Evolutionary conservation across 441 rosid species (phyloP), one percentile per base, ranked within the genome.

Genomic region (Eutrema salsugineum): DNA sequence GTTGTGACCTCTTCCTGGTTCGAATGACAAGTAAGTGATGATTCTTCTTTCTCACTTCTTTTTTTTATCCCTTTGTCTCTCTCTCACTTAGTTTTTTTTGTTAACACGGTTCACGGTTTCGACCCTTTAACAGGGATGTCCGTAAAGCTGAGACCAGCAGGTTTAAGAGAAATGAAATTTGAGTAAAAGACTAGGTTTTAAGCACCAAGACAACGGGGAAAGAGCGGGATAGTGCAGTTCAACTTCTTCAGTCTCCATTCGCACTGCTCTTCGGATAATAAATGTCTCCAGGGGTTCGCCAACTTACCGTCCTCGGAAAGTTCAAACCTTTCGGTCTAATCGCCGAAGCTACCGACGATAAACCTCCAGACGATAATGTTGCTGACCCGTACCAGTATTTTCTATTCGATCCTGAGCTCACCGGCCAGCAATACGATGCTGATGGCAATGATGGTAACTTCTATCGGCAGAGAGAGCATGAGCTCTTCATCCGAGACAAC

Each of bases 301-400:
- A 85, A 20, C 83, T 95, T 36, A 83, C 89, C 5, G 87, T 91
- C 12, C 89, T 95, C 24, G 98, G 99, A 73, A 95, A 92, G 87
- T 92, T 95, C 86, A 92, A 89, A 87, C 95, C 99, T 19, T 89
- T 88, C 60, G 98, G 98, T 56, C 72, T 95, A 66, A 79, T 95
- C 40, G 97, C 95, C 42, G 97, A 95, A 78, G 90, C 96, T 67
- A 86, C 88, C 8, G 98, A 92, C 70, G 87, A 91, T 58, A 88
- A 91, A 42, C 83, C 88, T 11, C 81, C 76, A 0, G 57, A 50
- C 5, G 87, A 79, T 12, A 62, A 70, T 39, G 51, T 30, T 14
- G 10, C 79, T 14, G 86, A 88, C 63, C 80, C 84, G 64, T 89
- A 95, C 73, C 91, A 89, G 80, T 95, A 91, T 79, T 81, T 91